Percentiles rank a stretch among this genome's conserved stretches.
phyloP scores from a whole-genome alignment of 208 protist species.

The Wallacemonas sp. region DNA sequence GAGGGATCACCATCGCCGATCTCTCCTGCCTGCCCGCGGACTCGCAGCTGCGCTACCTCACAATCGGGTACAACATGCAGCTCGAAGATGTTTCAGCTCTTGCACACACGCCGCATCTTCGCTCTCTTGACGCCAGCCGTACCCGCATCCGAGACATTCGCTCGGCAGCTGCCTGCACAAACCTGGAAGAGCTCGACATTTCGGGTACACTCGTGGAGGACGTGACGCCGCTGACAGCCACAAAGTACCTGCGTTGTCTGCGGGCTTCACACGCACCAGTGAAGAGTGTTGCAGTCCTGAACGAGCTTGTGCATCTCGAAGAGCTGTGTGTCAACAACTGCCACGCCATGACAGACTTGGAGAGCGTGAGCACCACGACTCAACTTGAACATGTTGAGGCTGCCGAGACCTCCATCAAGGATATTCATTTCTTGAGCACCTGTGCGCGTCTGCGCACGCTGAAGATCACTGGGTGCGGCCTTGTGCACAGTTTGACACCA shows the following conservation, averaged over 20 bases:
- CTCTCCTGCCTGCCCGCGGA: neutral
- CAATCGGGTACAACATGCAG: neutral
- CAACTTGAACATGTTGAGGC: neutral
- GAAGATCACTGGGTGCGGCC: neutral
- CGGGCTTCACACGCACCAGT: neutral
- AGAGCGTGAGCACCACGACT: neutral
- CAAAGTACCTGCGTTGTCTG: neutral
- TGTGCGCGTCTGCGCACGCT: neutral
- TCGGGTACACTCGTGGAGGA: neutral
- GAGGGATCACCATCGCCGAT: neutral
- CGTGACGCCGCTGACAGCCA: neutral
- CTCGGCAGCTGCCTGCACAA: neutral
- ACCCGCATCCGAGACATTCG: neutral
- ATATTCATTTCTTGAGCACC: neutral
- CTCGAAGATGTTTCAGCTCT: neutral
- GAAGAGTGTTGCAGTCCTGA: neutral
- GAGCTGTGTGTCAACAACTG: constrained; percentile 6
- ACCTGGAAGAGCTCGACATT: neutral
- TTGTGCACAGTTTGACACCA: neutral
- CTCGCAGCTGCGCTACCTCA: neutral
- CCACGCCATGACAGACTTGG: neutral
- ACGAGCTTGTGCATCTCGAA: neutral
- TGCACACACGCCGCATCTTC: neutral
- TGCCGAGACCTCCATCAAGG: neutral
- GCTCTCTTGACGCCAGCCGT: neutral